Evolutionary conservation across 75 land plant species (phyloP), one percentile per base, ranked within the genome.

Genomic region (Sequoia sempervirens): DNA sequence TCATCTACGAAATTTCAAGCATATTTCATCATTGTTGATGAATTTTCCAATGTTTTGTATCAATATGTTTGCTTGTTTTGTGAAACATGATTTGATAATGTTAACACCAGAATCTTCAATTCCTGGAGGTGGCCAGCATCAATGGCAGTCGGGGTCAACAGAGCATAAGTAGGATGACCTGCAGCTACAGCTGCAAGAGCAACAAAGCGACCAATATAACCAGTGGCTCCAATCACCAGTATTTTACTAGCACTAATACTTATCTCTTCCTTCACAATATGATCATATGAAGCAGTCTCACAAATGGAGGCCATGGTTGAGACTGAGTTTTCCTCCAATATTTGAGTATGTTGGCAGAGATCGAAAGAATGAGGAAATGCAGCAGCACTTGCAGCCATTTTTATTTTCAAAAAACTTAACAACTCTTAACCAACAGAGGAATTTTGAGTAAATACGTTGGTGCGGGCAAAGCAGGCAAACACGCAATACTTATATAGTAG

Each of bases 191-290:
- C 34, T 12, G 87, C 87, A 23, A 17, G 36, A 43, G 81, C 68
- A 46, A 86, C 52, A 41, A 53, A 75, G 23, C 54, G 45, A 69
- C 87, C 87, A n/a, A 86, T 84, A 56, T 73, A 76, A 26, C 87
- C 87, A 4, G 86, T 86, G 34, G 47, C 80, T 47, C 87, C 87
- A 40, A 86, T 45, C 18, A 86, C 66, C 14, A 86, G 70, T 15
- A 86, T 30, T 28, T 15, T 47, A 52, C 80, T 78, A 23, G 15
- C 4, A 43, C 75, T 34, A 72, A 30, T 72, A 34, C 40, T 34
- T 40, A 43, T 41, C n/a, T 14, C 23, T 43, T 28, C 14, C 13
- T 13, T 12, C 32, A 70, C 10, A 30, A 30, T 12, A 10, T 70
- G 73, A 0, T 13, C 36, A 70, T 10, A 1, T 30, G 73, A 69